Base-by-base conservation (phyloP, 148 eudicot genomes). In the Chenopodium album region DNA sequence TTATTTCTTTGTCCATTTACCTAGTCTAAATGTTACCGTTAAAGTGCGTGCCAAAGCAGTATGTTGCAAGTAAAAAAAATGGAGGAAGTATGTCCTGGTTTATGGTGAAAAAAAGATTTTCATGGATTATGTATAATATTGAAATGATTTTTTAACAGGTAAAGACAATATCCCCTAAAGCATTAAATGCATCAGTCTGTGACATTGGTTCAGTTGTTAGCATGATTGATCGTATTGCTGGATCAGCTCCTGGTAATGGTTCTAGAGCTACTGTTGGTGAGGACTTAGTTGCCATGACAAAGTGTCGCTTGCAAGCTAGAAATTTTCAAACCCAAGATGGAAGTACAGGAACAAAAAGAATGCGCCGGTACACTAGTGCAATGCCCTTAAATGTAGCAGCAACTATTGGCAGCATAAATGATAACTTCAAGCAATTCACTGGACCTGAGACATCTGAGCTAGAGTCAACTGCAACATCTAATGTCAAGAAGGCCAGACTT, bases 201-300 rank as follows among this genome's bases (percentile, higher is more conserved):
- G 99, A 95, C 79, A 92, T 95, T 72, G 91, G 94, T 29, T 93
- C 99, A 66, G 98, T 95, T 84, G 94, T 93, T 70, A 92, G 94
- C 83, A 92, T 93, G 99, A 87, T 91, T 79, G 99, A 95, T 83
- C 90, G 94, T 78, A 90, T 92, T 71, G 99, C 99, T 11, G 99
- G 99, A 85, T 95, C 99, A 69, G 99, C 98, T 52, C 99, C 98
- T 37, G 98, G 98, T 50, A 95, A 95, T 87, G 99, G 99, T 29
- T 95, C 99, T 71, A 87, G 99, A 83, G 98, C 99, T 80, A 97
- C 98, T 41, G 97, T 92, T 76, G 98, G 99, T 77, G 99, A 95
- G 89, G 99, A 95, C 89, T 87, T 95, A 89, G 99, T 90, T 86
- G 97, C 98, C 63, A 93, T 95, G 99, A 95, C 99, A 23, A 95